Percentiles rank a stretch among this genome's conserved stretches.
These are phyloP conservation scores for Paracoccidioides brasiliensis DNA, from an alignment of 2,329 filamentous ascomycete genomes.

Conservation along the genomic window DNA sequence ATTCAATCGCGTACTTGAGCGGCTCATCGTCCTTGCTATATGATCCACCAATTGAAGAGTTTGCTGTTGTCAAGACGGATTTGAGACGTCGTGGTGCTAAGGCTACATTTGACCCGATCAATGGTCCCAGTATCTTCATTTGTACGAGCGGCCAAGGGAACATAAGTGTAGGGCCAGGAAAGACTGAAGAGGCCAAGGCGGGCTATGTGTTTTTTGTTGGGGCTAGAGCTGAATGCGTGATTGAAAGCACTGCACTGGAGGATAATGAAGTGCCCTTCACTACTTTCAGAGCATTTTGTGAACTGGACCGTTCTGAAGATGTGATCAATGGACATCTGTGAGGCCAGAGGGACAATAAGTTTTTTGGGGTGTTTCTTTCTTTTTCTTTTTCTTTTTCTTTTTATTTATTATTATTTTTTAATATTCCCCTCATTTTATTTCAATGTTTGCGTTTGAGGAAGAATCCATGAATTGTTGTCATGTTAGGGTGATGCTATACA, in stretches of 20 bases:
- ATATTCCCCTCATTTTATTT: too few species aligned
- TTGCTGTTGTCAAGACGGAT: conserved; percentile 71
- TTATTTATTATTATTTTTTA: neutral
- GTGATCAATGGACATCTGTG: conserved; percentile 22
- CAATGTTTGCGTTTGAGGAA: too few species aligned
- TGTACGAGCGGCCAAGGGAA: conserved; percentile 73
- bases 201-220: conserved; percentile 77
- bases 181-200: conserved; percentile 58
- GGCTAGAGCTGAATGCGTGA: conserved; percentile 66
- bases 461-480: too few species aligned
- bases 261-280: conserved; percentile 51
- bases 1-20: conserved; percentile 68
- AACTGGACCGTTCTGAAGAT: conserved; percentile 47
- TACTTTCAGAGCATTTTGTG: conserved; percentile 89
- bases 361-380: neutral
- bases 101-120: conserved; percentile 74
- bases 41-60: conserved; percentile 93
- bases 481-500: too few species aligned
- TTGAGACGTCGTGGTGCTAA: conserved; percentile 60
- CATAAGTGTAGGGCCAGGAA: conserved; percentile 66
- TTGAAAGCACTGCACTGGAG: conserved; percentile 50
- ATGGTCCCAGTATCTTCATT: conserved; percentile 84
- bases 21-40: conserved; percentile 63
- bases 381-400: neutral
- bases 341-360: conserved; percentile 7